phyloP scores from a whole-genome alignment of 2,329 filamentous ascomycete genomes.

The Aspergillus caelatus region DNA sequence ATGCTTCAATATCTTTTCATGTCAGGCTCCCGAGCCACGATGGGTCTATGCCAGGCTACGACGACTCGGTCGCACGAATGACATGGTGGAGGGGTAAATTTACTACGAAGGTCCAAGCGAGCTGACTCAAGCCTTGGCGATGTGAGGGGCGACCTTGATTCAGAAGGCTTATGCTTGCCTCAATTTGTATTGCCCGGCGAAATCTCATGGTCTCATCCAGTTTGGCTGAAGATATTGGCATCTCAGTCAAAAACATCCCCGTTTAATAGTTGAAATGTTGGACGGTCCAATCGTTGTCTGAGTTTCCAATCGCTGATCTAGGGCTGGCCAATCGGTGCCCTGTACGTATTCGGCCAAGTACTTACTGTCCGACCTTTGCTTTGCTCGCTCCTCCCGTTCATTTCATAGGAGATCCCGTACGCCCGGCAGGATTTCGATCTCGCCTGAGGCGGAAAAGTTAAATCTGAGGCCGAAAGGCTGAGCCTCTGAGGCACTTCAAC shows the following conservation, averaged over 20 bases:
- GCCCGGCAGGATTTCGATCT: not conserved
- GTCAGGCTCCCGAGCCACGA: not conserved
- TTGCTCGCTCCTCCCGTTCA: not conserved
- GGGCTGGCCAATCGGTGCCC: not conserved
- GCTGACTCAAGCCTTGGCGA: slow-evolving; percentile 4
- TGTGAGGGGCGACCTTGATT: not conserved
- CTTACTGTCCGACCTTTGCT: not conserved
- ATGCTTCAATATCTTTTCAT: not conserved
- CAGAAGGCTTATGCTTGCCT: not conserved
- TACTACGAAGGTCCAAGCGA: slow-evolving; percentile 8
- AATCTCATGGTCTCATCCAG: not conserved
- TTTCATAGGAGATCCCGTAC: not conserved
- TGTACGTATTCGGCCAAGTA: not conserved
- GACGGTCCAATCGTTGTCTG: not conserved
- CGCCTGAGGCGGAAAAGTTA: not conserved
- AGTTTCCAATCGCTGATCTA: not conserved
- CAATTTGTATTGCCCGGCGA: not conserved
- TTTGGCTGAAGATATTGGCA: not conserved
- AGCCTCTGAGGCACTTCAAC: not conserved
- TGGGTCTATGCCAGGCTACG: not conserved
- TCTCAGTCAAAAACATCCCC: not conserved
- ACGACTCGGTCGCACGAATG: not conserved
- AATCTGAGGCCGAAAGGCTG: not conserved
- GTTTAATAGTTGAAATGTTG: not conserved
- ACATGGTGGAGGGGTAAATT: not conserved